phyloP scores from a whole-genome alignment of 2,329 filamentous ascomycete species.

The Lachnellula arida region DNA sequence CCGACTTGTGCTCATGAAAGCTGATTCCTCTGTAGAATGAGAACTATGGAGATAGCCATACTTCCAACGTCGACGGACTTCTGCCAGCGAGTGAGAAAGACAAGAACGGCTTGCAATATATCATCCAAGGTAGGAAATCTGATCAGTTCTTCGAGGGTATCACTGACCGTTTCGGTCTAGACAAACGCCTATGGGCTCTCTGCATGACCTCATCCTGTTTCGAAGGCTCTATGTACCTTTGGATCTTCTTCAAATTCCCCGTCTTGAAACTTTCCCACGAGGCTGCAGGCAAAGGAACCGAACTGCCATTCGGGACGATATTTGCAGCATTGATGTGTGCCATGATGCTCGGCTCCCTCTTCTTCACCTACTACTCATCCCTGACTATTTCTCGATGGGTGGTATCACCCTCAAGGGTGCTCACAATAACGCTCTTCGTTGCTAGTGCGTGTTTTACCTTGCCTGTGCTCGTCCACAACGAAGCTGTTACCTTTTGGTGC shows the following conservation, averaged over 20 bases:
- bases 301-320: constrained; percentile 44
- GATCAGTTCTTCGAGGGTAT: not conserved
- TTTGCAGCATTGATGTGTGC: constrained; percentile 54
- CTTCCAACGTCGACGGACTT: not conserved
- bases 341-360: constrained; percentile 51
- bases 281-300: constrained; percentile 36
- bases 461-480: constrained; percentile 39
- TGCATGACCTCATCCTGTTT: constrained; percentile 49
- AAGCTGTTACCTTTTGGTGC: constrained; percentile 46
- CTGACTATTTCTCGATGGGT: constrained; percentile 1
- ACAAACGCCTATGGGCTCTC: constrained; percentile 46
- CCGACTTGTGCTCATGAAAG: not conserved
- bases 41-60: constrained; percentile 39
- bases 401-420: constrained; percentile 21
- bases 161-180: constrained; percentile 20
- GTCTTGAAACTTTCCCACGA: constrained; percentile 41
- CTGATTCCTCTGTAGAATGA: constrained; percentile 35
- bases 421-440: constrained; percentile 35
- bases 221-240: constrained; percentile 56
- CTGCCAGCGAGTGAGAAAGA: not conserved
- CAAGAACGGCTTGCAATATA: constrained; percentile 12
- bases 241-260: constrained; percentile 57
- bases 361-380: constrained; percentile 37
- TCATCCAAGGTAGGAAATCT: not conserved
- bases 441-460: constrained; percentile 36